Percentiles rank a stretch among this genome's conserved stretches.
phyloP scores from a whole-genome alignment of 2,329 filamentous ascomycete species.

The Phyllosticta capitalensis region DNA sequence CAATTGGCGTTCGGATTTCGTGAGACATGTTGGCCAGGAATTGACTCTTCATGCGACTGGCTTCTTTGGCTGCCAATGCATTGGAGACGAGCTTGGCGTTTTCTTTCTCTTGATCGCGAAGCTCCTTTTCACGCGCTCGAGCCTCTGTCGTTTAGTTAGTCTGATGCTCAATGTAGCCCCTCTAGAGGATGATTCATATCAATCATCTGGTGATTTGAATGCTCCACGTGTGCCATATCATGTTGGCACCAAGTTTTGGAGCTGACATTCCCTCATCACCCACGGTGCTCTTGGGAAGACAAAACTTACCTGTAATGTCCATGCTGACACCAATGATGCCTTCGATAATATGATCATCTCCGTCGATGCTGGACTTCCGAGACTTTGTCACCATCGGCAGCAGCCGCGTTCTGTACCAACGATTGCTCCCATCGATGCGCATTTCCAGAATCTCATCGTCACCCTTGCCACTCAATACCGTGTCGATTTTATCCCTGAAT shows the following conservation, averaged over 20 bases:
- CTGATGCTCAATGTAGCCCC: too few species aligned
- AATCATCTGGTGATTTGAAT: too few species aligned
- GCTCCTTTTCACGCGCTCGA: conserved; percentile 52
- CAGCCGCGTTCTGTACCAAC: conserved; percentile 64
- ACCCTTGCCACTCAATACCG: conserved; percentile 52
- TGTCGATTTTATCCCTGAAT: conserved; percentile 51
- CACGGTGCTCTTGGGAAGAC: too few species aligned
- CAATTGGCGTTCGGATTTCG: conserved; percentile 69
- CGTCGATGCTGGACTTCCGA: conserved; percentile 41
- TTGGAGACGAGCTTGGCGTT: conserved; percentile 64
- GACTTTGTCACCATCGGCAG: conserved; percentile 54
- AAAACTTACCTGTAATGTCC: conserved; percentile 50
- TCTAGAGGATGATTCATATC: too few species aligned
- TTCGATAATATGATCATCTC: conserved; percentile 45
- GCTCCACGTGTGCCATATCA: too few species aligned
- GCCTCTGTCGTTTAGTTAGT: conserved; percentile 38
- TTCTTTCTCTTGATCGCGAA: conserved; percentile 56
- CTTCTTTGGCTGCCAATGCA: conserved; percentile 69
- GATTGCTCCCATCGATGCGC: conserved; percentile 44
- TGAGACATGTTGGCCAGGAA: conserved; percentile 78
- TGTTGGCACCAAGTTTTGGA: too few species aligned
- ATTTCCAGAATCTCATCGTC: conserved; percentile 57
- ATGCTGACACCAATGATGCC: conserved; percentile 72
- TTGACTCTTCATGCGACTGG: conserved; percentile 68
- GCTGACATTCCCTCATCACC: too few species aligned